Conservation (phyloP, 177 flowering plant genomes). For the Vitis hybrid region DNA sequence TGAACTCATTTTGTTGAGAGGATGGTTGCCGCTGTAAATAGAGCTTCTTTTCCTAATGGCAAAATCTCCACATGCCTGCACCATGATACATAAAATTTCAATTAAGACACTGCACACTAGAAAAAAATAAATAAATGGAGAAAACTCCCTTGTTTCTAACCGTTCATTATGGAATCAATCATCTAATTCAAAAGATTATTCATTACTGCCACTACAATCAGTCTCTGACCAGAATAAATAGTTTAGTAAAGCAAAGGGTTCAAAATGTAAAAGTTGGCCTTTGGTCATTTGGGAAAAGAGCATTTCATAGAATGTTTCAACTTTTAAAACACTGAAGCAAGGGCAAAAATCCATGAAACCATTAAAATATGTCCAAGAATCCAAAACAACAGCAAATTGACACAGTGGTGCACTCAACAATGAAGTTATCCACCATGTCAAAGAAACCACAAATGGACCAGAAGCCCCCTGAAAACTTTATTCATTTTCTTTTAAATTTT, state of each 20-base stretch:
- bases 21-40: slow-evolving; percentile 61
- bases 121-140: too few relatives aligned
- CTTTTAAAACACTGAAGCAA: neutral
- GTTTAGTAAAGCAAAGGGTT: neutral
- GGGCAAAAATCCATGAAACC: neutral
- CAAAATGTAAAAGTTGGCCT: neutral
- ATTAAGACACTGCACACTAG: too few relatives aligned
- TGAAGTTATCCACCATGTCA: neutral
- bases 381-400: neutral
- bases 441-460: neutral
- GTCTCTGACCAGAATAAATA: neutral
- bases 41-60: slow-evolving; percentile 54
- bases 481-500: neutral
- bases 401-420: neutral
- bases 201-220: neutral
- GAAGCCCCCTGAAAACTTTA: neutral
- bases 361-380: neutral
- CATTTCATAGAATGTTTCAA: neutral
- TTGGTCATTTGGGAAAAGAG: neutral
- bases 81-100: neutral
- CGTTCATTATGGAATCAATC: too few relatives aligned
- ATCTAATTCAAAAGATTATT: too few relatives aligned
- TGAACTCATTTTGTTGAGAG: slow-evolving; percentile 32
- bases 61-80: slow-evolving; percentile 49
- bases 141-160: too few relatives aligned